Base-by-base conservation (phyloP, 176 grass and related monocot species). In the Avena insularis region DNA sequence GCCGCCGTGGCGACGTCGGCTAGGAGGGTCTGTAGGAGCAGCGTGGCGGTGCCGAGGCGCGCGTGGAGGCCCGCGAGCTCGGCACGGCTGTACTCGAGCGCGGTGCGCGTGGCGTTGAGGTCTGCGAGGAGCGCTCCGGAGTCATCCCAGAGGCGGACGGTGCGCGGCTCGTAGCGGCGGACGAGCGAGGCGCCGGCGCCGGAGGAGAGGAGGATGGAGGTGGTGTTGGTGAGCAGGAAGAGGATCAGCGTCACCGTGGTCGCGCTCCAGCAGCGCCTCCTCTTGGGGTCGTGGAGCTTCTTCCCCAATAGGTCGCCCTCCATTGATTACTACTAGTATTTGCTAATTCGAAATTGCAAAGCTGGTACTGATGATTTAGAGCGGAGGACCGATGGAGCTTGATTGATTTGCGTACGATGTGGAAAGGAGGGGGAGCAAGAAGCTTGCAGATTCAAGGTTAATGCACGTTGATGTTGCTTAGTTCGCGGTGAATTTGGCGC, bases 21-120 rank as follows among this genome's bases (percentile, higher is more conserved):
- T 81, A 92, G 77, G 77, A 97, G 89, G 3, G 92, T 96, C 31
- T 84, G 79, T 21, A 96, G 91, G 20, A 96, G 92, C 55, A 84
- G 65, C 79, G 89, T 93, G 20, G 90, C 85, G 35, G 81, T 87
- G 67, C 79, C 48, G 68, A 94, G 81, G 35, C 79, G 92, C 8
- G 40, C 77, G 61, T 73, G 62, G 66, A 97, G 92, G n/a, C 68
- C 88, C 0, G 45, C 53, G 43, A 91, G 87, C 53, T 92, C 74
- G 49, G 7, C 53, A 31, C 79, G 86, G 73, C 72, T 77, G 20
- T 31, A 78, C 27, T 47, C 36, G 36, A 97, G 92, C 51, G 47
- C 56, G 19, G 12, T 50, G 46, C 90, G 90, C 16, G 90, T 94
- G 55, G 71, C 73, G 49, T 94, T 94, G 63, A 97, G 90, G 72